phyloP scores from a whole-genome alignment of 1,284 basidiomycete species.

The Heterobasidion parviporum region DNA sequence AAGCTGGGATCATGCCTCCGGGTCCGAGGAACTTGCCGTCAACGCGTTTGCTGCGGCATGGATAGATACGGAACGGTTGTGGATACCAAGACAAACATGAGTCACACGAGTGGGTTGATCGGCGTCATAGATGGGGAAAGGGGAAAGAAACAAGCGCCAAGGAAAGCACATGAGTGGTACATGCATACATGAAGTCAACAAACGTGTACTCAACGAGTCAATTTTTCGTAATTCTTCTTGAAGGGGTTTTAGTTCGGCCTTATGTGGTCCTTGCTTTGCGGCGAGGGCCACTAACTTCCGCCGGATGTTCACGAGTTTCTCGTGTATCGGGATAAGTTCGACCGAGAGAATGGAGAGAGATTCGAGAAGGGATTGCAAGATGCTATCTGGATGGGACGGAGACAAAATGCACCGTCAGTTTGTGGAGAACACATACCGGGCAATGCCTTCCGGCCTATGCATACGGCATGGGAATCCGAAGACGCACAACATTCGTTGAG shows the following conservation, averaged over 20 bases:
- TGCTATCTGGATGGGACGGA: conserved; percentile 21
- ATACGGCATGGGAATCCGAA: neutral
- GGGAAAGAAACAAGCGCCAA: conserved; percentile 14
- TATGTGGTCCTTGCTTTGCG: conserved; percentile 78
- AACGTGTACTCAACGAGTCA: conserved; percentile 71
- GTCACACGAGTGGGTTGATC: neutral
- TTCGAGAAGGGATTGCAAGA: conserved; percentile 72
- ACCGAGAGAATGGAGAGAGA: conserved; percentile 79
- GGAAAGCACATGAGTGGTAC: conserved; percentile 14
- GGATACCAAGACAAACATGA: too few species aligned
- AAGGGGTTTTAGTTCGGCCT: conserved; percentile 84
- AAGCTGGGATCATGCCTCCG: conserved; percentile 84
- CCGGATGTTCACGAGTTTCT: conserved; percentile 82
- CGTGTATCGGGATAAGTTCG: conserved; percentile 86
- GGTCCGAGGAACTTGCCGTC: conserved; percentile 96
- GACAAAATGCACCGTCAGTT: neutral
- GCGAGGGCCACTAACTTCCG: conserved; percentile 87
- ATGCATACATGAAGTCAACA: conserved; percentile 22
- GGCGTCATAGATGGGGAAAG: neutral
- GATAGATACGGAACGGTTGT: neutral
- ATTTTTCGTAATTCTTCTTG: conserved; percentile 93
- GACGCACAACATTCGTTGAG: conserved; percentile 83
- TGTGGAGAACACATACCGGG: neutral
- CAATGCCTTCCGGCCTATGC: neutral
- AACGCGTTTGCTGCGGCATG: conserved; percentile 82